These are phyloP conservation scores for Fusarium cyanostomum DNA, from an alignment of 2,329 filamentous ascomycete species.

Conservation along the genomic window DNA sequence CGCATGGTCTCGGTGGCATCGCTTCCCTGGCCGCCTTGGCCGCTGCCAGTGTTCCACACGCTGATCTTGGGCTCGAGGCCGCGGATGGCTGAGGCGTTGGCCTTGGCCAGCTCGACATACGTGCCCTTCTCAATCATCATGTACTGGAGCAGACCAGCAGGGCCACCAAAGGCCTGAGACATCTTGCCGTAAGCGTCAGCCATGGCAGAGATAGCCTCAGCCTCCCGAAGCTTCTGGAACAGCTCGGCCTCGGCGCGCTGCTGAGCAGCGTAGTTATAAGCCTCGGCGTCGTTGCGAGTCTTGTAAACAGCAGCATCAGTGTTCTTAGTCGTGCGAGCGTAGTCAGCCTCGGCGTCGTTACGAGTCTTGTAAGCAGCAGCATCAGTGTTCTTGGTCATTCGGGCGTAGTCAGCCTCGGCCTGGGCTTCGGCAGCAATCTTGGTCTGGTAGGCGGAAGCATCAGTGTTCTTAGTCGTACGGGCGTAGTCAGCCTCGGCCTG, in stretches of 20 bases:
- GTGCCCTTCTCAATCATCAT: constrained; percentile 88
- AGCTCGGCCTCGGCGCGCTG: constrained; percentile 69
- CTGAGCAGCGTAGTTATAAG: constrained; percentile 48
- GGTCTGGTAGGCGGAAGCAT: too few relatives aligned
- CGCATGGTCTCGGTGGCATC: constrained; percentile 71
- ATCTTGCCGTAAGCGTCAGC: constrained; percentile 82
- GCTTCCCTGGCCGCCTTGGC: constrained; percentile 52
- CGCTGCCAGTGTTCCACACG: constrained; percentile 82
- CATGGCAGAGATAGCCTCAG: constrained; percentile 80
- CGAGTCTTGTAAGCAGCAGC: constrained; percentile 61
- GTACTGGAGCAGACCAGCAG: constrained; percentile 81
- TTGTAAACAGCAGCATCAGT: constrained; percentile 69
- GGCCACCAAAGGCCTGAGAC: constrained; percentile 77
- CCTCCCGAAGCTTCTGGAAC: constrained; percentile 73
- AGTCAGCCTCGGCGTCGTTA: constrained; percentile 64
- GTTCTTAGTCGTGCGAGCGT: constrained; percentile 73
- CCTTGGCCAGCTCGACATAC: constrained; percentile 79
- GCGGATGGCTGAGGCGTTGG: constrained; percentile 78
- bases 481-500: constrained; percentile 67
- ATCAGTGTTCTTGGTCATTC: constrained; percentile 79
- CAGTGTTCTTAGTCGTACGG: constrained; percentile 76
- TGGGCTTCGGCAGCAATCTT: constrained; percentile 54
- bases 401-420: constrained; percentile 67
- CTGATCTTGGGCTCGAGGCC: constrained; percentile 90
- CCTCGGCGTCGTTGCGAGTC: constrained; percentile 58